These are phyloP conservation scores for Sporisorium scitamineum DNA, from an alignment of 1,284 basidiomycete genomes.

Conservation along the genomic window DNA sequence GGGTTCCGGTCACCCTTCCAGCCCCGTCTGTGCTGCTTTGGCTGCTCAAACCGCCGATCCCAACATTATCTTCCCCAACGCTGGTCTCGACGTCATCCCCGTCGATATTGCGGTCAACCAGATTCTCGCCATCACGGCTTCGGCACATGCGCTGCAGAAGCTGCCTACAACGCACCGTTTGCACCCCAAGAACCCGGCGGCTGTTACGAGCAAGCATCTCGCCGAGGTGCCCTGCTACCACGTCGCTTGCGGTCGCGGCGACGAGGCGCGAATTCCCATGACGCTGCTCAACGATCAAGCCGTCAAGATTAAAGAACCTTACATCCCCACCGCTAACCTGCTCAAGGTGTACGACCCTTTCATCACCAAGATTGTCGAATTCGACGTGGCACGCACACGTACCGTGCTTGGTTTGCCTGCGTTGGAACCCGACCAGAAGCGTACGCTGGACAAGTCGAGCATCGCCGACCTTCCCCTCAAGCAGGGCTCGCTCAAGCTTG, in stretches of 20 bases:
- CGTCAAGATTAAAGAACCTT: constrained; percentile 41
- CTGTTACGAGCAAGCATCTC: constrained; percentile 35
- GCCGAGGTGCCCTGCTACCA: constrained; percentile 50
- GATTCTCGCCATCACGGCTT: constrained; percentile 47
- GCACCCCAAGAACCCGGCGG: constrained; percentile 45
- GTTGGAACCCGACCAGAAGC: constrained; percentile 19
- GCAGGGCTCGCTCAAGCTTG: constrained; percentile 22
- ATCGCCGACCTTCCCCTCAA: constrained; percentile 38
- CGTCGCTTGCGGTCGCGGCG: constrained; percentile 42
- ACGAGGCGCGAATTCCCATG: constrained; percentile 37
- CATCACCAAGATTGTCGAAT: constrained; percentile 45
- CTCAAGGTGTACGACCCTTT: constrained; percentile 50
- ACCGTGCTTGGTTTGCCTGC: constrained; percentile 33
- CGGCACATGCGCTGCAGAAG: constrained; percentile 42
- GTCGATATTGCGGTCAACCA: constrained; percentile 52
- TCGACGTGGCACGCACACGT: constrained; percentile 37
- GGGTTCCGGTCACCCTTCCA: constrained; percentile 51
- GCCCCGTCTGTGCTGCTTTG: constrained; percentile 48
- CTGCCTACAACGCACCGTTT: constrained; percentile 39
- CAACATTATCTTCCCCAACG: constrained; percentile 35
- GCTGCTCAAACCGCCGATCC: constrained; percentile 29
- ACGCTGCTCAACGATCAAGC: constrained; percentile 33
- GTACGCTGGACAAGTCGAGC: constrained; percentile 10
- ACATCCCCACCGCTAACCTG: constrained; percentile 40
- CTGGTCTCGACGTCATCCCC: constrained; percentile 49